Evolutionary conservation across 257 asterid genomes (phyloP), one percentile per base, ranked within the genome.

Genomic region (Solanum neorickii): DNA sequence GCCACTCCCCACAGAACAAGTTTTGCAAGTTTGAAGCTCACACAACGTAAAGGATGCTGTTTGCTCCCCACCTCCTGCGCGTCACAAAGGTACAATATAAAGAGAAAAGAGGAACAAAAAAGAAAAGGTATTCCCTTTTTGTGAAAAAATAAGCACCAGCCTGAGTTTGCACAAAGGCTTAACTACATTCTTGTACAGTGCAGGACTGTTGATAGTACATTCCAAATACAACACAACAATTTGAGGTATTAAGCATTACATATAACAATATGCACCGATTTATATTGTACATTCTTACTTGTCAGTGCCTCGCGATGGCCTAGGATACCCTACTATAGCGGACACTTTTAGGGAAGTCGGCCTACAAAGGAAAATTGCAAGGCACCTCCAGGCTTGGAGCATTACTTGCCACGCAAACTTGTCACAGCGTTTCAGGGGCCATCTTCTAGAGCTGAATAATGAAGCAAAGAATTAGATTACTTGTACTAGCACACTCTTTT

Each of bases 371-470:
- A 29, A 73, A 86, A 49, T 20, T 68, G 72, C 83, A 69, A 70
- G 46, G 69, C 76, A 42, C 65, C 78, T 75, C 65, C 82, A 59
- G 56, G 52, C 65, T 47, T 16, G 42, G 65, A 59, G 33, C 56
- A 66, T 68, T 47, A 23, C 75, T 59, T 20, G 72, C 87, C 78
- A 47, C 82, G n/a, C 83, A 69, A 84, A 66, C 74, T 66, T 73
- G 84, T 75, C 83, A 69, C n/a, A 33, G 42, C 44, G 3, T 21
- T 59, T 90, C 89, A 93, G 11, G 92, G 92, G 21, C 92, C 95
- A 88, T 96, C 98, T 91, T 96, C 98, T 73, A 94, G 98, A 12
- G 93, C 98, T 96, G 96, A 86, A 90, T 33, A 83, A 76, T 75
- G 44, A 88, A 76, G 70, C 66, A 3, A 83, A 33, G 86, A 20